Evolutionary conservation across 768 basidiomycete species (phyloP).

Genomic region (Suillus placidus): DNA sequence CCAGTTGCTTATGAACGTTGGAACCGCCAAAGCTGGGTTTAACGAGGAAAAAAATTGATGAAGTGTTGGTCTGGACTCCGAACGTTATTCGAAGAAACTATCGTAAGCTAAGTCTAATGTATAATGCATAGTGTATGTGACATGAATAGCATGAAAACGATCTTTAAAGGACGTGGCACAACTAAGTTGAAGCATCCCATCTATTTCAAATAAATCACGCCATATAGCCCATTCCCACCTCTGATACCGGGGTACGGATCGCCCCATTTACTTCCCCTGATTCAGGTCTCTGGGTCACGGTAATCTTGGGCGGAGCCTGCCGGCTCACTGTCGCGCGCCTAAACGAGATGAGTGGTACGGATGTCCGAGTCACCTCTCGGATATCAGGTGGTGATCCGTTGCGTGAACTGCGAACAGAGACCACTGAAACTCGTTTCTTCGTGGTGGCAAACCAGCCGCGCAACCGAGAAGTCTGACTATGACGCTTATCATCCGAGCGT

Average conservation of each 20-base stretch:
- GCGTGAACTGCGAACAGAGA: background rate
- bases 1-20: background rate
- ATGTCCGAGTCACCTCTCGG: background rate
- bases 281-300: constrained; percentile 4
- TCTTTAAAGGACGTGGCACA: background rate
- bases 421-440: constrained; percentile 5
- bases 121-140: background rate
- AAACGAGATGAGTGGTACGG: constrained; percentile 4
- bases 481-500: background rate
- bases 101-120: background rate
- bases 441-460: background rate
- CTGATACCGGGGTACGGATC: constrained; percentile 1
- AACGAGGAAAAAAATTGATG: background rate
- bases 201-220: background rate
- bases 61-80: background rate
- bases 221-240: background rate
- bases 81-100: background rate
- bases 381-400: background rate
- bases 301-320: constrained; percentile 3
- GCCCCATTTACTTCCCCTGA: constrained; percentile 1
- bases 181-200: background rate
- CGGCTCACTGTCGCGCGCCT: constrained; percentile 7
- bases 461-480: background rate
- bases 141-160: background rate
- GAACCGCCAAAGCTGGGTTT: background rate